These are phyloP conservation scores for Proliferodiscus dingleyae DNA, from an alignment of 2,329 filamentous ascomycete genomes.

Conservation along the genomic window DNA sequence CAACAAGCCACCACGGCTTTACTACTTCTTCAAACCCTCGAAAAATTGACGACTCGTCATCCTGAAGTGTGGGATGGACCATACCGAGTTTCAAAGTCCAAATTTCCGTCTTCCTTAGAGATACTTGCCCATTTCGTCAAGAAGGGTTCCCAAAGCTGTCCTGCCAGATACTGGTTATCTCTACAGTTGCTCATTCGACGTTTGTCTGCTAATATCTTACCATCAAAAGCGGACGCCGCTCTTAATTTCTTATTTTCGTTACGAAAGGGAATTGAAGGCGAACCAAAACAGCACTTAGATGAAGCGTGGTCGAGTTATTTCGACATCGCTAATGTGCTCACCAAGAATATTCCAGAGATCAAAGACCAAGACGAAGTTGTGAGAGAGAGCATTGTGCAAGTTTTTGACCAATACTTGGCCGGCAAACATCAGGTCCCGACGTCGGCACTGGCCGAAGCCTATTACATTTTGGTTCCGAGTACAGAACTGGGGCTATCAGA, in stretches of 20 bases:
- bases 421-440: slow-evolving; percentile 6
- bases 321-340: slow-evolving; percentile 52
- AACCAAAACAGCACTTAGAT: slow-evolving; percentile 62
- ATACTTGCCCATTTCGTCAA: slow-evolving; percentile 69
- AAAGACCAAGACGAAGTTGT: slow-evolving; percentile 43
- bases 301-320: slow-evolving; percentile 75
- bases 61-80: slow-evolving; percentile 64
- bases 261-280: slow-evolving; percentile 65
- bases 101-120: slow-evolving; percentile 45
- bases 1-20: slow-evolving; percentile 70
- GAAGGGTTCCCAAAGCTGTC: slow-evolving; percentile 77
- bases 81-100: slow-evolving; percentile 48
- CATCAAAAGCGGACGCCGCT: slow-evolving; percentile 48
- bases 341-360: slow-evolving; percentile 40
- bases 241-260: slow-evolving; percentile 62
- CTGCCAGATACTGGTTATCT: slow-evolving; percentile 66
- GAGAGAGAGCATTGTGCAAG: slow-evolving; percentile 46
- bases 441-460: slow-evolving; percentile 37
- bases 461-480: slow-evolving; percentile 39
- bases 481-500: slow-evolving; percentile 39
- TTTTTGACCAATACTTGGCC: slow-evolving; percentile 49
- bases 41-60: slow-evolving; percentile 57
- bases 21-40: slow-evolving; percentile 64
- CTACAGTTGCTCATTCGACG: slow-evolving; percentile 56
- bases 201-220: slow-evolving; percentile 52